phyloP scores from a whole-genome alignment of 2,329 filamentous ascomycete species.

The Claviceps monticola region DNA sequence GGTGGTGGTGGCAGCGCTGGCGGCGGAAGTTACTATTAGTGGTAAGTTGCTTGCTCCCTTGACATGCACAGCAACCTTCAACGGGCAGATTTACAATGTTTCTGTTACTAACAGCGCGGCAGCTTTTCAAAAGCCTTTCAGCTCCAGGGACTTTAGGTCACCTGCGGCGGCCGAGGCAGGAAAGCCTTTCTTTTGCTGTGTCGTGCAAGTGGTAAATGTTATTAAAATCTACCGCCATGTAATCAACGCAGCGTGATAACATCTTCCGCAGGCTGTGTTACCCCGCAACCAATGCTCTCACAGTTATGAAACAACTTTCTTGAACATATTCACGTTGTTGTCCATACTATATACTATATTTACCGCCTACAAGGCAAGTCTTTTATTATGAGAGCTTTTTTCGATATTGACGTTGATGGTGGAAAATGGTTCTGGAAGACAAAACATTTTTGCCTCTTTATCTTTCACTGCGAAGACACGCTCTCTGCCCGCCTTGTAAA shows the following conservation, averaged over 20 bases:
- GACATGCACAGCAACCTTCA: slow-evolving; percentile 6
- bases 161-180: slow-evolving; percentile 1
- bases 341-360: neutral
- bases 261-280: neutral
- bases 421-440: too few relatives aligned
- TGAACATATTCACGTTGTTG: slow-evolving; percentile 1
- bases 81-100: neutral
- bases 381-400: neutral
- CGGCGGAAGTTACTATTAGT: neutral
- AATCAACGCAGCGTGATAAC: neutral
- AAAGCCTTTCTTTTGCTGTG: slow-evolving; percentile 5
- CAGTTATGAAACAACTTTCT: too few relatives aligned
- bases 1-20: neutral
- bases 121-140: slow-evolving; percentile 2
- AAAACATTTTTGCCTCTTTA: too few relatives aligned
- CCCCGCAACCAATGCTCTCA: neutral
- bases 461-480: too few relatives aligned
- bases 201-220: slow-evolving; percentile 5
- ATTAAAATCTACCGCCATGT: neutral
- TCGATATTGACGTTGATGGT: neutral
- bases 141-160: slow-evolving; percentile 2
- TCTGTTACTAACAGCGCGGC: neutral
- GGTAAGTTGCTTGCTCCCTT: neutral
- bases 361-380: neutral
- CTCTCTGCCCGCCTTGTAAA: too few relatives aligned